Evolutionary conservation across 129 eudicot genomes (phyloP).

Genomic region (Pulicaria dysenterica): DNA sequence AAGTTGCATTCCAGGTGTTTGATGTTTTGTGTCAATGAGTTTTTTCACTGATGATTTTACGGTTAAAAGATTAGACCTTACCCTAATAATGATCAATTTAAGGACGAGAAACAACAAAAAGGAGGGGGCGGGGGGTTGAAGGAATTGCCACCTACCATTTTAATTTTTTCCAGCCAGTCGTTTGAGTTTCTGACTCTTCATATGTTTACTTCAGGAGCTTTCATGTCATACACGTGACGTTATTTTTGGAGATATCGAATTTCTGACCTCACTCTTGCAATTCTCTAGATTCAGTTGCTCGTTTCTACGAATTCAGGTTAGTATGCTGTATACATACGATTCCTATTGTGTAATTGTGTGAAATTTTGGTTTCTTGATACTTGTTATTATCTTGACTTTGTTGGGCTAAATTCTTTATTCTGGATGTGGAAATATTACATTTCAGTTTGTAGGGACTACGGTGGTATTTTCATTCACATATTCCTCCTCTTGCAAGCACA

Average conservation of each 20-base stretch:
- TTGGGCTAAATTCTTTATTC: neutral
- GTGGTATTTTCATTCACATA: neutral
- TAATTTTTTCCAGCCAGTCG: neutral
- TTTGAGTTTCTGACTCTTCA: neutral
- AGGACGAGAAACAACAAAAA: too few species aligned
- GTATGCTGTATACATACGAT: too few species aligned
- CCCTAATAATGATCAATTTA: neutral
- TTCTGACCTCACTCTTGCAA: too few species aligned
- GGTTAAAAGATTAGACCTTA: neutral
- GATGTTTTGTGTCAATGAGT: slow-evolving; percentile 24
- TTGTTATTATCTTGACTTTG: neutral
- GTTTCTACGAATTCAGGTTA: too few species aligned
- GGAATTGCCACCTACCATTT: neutral
- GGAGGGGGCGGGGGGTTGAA: too few species aligned
- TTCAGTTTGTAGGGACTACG: slow-evolving; percentile 11
- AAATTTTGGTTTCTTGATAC: too few species aligned
- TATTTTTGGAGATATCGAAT: neutral
- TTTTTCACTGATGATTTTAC: neutral
- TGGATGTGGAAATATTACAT: neutral
- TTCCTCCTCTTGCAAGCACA: neutral
- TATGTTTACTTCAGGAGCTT: neutral
- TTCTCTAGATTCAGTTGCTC: too few species aligned
- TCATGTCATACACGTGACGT: neutral
- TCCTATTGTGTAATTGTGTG: too few species aligned
- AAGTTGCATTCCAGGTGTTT: slow-evolving; percentile 22